Base-by-base conservation (phyloP, 2,329 filamentous ascomycete genomes). In the Calonectria fujianensis region DNA sequence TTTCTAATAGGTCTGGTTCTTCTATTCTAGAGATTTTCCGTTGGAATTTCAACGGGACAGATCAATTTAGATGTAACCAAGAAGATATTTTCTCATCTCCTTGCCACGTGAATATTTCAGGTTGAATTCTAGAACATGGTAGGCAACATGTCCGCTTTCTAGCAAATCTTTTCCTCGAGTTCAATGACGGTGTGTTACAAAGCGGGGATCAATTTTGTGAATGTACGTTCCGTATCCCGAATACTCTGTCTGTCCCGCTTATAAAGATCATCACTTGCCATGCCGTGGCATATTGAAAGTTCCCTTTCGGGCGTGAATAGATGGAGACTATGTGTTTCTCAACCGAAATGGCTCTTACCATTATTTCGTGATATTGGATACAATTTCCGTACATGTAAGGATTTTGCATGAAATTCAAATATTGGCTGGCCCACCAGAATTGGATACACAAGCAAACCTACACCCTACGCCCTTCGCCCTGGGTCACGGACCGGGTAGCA, bases 331-430 rank as follows among this genome's bases (percentile, higher is more conserved):
- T 45, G 41, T 18, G 27, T 18, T 29, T 29, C 24, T 41, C 27
- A 27, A 5, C 57, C 29, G 24, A 41, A 63, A 29, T 45, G 57
- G 31, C 18, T 63, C 57, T 41, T 41, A 10, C 7, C 3, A 27
- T 13, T 27, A 6, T 45, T n/a, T 4, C 13, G 16, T 24, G 35
- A 41, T 20, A 16, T 20, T 27, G 35, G 39, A 24, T 31, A 63
- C 35, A 29, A 18, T 63, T 63, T 27, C 24, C 10, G n/a, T 29
- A 10, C 24, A 27, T 29, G 57, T 24, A 18, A 39, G 57, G 9
- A 1, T 37, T 27, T 31, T 27, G 57, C 57, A 63, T 63, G 57
- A 63, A 63, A 41, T 63, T 63, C 57, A 63, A 63, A 63, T 14
- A 63, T 63, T 63, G 39, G 6, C 24, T 29, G 57, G 57, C 57